Evolutionary conservation across 2,329 filamentous ascomycete genomes (phyloP).

Genomic region (Fusarium sp.): DNA sequence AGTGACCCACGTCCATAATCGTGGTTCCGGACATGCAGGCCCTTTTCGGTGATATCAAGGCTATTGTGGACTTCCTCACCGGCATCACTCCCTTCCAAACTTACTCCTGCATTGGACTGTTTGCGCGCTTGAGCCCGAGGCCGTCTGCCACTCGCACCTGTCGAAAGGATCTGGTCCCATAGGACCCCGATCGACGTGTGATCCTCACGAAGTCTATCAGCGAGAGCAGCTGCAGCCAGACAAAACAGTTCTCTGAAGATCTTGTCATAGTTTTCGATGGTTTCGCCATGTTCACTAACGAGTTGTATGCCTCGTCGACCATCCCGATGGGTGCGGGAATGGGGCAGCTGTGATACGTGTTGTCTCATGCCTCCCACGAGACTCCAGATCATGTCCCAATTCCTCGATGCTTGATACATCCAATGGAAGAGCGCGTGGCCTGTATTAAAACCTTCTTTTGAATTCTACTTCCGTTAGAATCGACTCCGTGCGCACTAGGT

Average conservation of each 20-base stretch:
- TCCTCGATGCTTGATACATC: slow-evolving; percentile 84
- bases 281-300: slow-evolving; percentile 66
- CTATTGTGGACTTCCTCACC: slow-evolving; percentile 42
- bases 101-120: slow-evolving; percentile 25
- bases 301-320: slow-evolving; percentile 57
- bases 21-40: slow-evolving; percentile 47
- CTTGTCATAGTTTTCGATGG: slow-evolving; percentile 77
- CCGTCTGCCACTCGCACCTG: slow-evolving; percentile 60
- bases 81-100: slow-evolving; percentile 21
- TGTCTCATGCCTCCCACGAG: slow-evolving; percentile 79
- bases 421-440: slow-evolving; percentile 86
- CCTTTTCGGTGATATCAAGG: slow-evolving; percentile 60
- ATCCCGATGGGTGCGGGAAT: slow-evolving; percentile 41
- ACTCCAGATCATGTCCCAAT: slow-evolving; percentile 78
- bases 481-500: neutral
- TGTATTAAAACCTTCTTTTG: slow-evolving; percentile 80
- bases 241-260: slow-evolving; percentile 89
- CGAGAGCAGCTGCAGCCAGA: slow-evolving; percentile 80
- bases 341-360: slow-evolving; percentile 71
- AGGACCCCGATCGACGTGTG: slow-evolving; percentile 75
- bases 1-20: slow-evolving; percentile 79
- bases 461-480: slow-evolving; percentile 49
- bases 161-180: slow-evolving; percentile 81
- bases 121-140: slow-evolving; percentile 36
- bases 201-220: slow-evolving; percentile 73